These are phyloP conservation scores for Phlyctochytrium planicorne DNA, from an alignment of 192 early-diverging fungal genomes.

Conservation along the genomic window DNA sequence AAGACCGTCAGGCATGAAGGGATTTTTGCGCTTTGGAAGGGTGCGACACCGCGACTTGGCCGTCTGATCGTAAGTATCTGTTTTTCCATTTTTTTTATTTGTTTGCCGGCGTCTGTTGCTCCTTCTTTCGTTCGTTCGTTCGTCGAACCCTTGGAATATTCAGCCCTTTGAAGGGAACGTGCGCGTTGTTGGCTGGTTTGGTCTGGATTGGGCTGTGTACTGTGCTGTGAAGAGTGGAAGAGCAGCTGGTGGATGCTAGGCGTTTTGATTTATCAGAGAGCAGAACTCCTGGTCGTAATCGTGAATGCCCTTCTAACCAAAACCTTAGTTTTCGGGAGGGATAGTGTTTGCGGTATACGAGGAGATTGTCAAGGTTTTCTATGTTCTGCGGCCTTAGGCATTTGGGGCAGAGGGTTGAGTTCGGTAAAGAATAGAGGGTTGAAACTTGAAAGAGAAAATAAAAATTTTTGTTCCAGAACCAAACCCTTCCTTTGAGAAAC, in stretches of 20 bases:
- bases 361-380: slow-evolving; percentile 51
- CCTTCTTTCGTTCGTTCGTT: background rate
- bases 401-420: too few species aligned
- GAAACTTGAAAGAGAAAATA: too few species aligned
- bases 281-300: too few species aligned
- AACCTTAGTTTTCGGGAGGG: slow-evolving; percentile 77
- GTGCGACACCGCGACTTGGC: slow-evolving; percentile 85
- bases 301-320: too few species aligned
- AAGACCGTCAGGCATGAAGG: slow-evolving; percentile 76
- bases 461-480: too few species aligned
- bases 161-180: too few species aligned
- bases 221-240: too few species aligned
- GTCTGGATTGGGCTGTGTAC: background rate
- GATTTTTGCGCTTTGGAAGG: slow-evolving; percentile 87
- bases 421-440: too few species aligned
- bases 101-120: background rate
- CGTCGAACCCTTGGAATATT: too few species aligned
- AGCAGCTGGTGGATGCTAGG: too few species aligned
- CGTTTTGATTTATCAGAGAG: too few species aligned
- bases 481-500: too few species aligned
- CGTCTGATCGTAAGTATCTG: slow-evolving; percentile 70
- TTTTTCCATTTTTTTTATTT: slow-evolving; percentile 2
- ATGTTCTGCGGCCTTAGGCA: background rate
- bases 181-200: background rate
- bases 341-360: slow-evolving; percentile 87